Evolutionary conservation across 1,284 basidiomycete genomes (phyloP).

Genomic region (Fomitiporia mediterranea): DNA sequence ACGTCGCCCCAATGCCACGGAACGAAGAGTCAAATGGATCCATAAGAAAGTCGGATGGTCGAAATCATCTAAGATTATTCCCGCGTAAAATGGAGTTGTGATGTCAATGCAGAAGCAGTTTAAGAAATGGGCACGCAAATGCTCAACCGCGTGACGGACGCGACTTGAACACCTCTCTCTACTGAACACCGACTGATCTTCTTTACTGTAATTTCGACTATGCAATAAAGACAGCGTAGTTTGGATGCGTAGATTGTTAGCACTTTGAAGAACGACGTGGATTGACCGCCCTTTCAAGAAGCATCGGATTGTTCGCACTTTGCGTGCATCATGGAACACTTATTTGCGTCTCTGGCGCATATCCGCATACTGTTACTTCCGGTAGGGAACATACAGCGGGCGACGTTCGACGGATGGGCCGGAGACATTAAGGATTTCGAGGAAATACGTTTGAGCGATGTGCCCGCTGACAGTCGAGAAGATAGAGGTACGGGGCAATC

Average conservation of each 20-base stretch:
- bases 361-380: slow-evolving; percentile 74
- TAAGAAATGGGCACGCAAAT: no score
- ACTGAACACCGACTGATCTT: background rate
- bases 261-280: background rate
- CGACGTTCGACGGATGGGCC: slow-evolving; percentile 65
- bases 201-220: background rate
- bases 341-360: slow-evolving; percentile 76
- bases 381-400: slow-evolving; percentile 61
- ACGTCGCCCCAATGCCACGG: background rate
- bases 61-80: no score
- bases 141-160: background rate
- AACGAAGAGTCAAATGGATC: background rate
- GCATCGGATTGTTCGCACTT: no score
- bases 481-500: slow-evolving; percentile 55
- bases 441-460: slow-evolving; percentile 68
- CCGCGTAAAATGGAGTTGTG: no score
- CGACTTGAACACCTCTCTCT: background rate
- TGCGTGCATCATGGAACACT: slow-evolving; percentile 49
- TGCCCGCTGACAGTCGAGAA: slow-evolving; percentile 72
- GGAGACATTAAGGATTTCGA: slow-evolving; percentile 67
- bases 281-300: background rate
- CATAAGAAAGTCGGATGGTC: background rate
- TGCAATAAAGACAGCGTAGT: background rate
- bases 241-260: background rate
- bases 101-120: no score